Evolutionary conservation across 495 filamentous ascomycete genomes (phyloP).

Genomic region (Friedmanniomyces simplex): DNA sequence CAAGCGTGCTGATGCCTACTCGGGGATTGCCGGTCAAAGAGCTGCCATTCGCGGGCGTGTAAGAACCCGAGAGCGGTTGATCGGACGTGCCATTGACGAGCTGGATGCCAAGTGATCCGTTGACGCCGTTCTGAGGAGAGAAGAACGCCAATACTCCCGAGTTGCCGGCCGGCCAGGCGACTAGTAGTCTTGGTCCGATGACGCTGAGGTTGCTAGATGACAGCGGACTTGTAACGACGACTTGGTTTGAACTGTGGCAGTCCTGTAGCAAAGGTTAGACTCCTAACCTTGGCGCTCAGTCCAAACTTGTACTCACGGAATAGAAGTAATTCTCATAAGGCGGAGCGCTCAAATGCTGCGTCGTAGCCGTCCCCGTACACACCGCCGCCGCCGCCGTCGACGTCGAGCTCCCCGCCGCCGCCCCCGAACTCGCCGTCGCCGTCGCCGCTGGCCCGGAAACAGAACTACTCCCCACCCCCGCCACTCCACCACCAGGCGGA

Average conservation of each 20-base stretch:
- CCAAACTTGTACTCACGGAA: constrained; percentile 14
- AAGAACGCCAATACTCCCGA: constrained; percentile 49
- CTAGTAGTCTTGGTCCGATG: constrained; percentile 45
- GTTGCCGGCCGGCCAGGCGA: constrained; percentile 58
- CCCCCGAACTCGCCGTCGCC: neutral
- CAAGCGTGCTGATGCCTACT: constrained; percentile 41
- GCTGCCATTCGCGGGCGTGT: constrained; percentile 23
- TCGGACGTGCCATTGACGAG: constrained; percentile 38
- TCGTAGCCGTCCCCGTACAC: constrained; percentile 7
- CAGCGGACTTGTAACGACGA: constrained; percentile 47
- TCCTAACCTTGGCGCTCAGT: too few relatives aligned
- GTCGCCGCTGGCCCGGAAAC: neutral
- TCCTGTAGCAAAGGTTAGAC: constrained; percentile 5
- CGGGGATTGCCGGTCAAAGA: constrained; percentile 29
- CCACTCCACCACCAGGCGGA: neutral
- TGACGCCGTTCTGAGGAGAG: constrained; percentile 40
- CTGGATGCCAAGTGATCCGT: constrained; percentile 43
- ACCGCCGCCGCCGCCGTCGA: neutral
- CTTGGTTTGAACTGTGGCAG: constrained; percentile 46
- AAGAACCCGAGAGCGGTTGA: constrained; percentile 16
- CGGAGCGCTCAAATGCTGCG: constrained; percentile 28
- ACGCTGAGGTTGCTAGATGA: constrained; percentile 43
- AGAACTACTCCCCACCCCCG: neutral
- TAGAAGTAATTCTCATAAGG: constrained; percentile 58
- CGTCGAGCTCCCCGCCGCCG: neutral